Conservation (phyloP, 1,284 basidiomycete species). For the Marasmius tenuissimus region DNA sequence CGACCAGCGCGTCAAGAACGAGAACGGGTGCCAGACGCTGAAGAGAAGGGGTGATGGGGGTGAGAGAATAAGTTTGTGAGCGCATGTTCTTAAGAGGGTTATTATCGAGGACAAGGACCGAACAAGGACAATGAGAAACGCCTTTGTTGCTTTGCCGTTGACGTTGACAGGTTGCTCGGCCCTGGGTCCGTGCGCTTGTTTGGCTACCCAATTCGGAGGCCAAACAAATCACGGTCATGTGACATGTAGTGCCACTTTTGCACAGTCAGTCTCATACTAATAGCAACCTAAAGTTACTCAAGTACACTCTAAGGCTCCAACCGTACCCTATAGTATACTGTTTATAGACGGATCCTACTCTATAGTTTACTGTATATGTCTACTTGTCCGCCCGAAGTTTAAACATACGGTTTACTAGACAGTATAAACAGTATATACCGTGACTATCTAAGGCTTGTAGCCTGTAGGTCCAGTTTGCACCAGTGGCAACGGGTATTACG, state of each 20-base stretch:
- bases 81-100: not conserved
- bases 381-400: too few relatives aligned
- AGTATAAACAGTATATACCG: too few relatives aligned
- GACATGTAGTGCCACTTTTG: not conserved
- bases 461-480: too few relatives aligned
- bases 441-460: too few relatives aligned
- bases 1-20: not conserved
- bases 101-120: not conserved
- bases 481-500: too few relatives aligned
- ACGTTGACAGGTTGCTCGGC: not conserved
- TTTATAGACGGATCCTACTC: too few relatives aligned
- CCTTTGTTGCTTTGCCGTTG: not conserved
- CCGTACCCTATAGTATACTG: too few relatives aligned
- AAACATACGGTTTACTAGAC: too few relatives aligned
- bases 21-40: not conserved
- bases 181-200: not conserved
- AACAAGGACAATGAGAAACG: not conserved
- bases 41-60: not conserved
- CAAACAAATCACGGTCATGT: not conserved
- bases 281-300: too few relatives aligned
- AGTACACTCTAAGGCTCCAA: too few relatives aligned
- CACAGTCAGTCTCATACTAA: too few relatives aligned
- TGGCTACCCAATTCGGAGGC: not conserved
- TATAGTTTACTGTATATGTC: too few relatives aligned
- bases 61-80: not conserved